Evolutionary conservation across 2,329 filamentous ascomycete genomes (phyloP), one percentile per base, ranked within the genome.

Genomic region (Cucurbitaria berberidis): DNA sequence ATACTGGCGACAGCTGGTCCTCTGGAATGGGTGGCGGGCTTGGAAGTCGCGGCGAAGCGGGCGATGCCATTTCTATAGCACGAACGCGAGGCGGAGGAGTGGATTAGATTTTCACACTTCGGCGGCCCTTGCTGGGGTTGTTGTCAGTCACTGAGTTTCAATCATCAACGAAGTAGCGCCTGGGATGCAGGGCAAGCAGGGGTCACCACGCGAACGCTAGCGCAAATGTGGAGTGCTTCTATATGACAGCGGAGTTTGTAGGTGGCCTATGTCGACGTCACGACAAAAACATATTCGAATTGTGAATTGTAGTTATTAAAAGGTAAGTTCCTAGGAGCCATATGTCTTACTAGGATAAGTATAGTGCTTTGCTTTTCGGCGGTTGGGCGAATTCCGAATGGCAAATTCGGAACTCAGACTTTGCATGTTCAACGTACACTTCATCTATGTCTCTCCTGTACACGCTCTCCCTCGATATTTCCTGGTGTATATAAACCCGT

Each of bases 1-100:
- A 76, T 44, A 86, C 82, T 1, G 91, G 91, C 44, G 91, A 95
- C 59, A 96, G 88, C 78, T 98, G 93, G 63, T 96, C 95, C 77
- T 99, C 95, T 57, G 93, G 91, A 52, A 96, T 88, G 29, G 95
- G 95, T 53, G 95, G 95, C 55, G 95, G 95, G 76, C 92, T 97
- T 54, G 95, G 95, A 45, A 99, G 86, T 72, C 95, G 89, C 60
- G 95, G 93, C 42, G 93, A 97, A 27, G 81, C 77, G 58, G 69
- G 66, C 38, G 67, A 65, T 26, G 67, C 56, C 69, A 73, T 73
- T 7, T 13, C 35, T 15, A 27, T 29, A 19, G 19, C 15, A n/a
- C 10, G 27, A 13, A 8, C 18, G 46, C 35, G 30, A 42, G 16
- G 16, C 22, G 16, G 43, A 1, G 32, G 21, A 11, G 19, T 22